phyloP scores from a whole-genome alignment of 345 rosid genomes.

The Gossypium longicalyx region DNA sequence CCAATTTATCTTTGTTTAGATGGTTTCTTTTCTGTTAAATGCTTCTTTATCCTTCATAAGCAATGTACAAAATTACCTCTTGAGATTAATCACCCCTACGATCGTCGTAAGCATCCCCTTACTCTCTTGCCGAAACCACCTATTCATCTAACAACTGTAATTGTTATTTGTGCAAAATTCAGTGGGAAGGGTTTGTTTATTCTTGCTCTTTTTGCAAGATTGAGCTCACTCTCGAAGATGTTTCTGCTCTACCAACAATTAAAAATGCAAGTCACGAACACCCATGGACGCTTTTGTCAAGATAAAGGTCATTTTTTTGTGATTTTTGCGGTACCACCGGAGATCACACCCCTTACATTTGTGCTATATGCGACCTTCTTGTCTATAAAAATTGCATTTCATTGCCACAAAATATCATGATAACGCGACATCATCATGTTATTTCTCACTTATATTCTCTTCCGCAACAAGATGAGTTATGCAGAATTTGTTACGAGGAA shows the following conservation, averaged over 20 bases:
- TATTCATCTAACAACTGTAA: background rate
- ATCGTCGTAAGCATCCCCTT: background rate
- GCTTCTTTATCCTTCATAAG: background rate
- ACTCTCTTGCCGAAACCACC: background rate
- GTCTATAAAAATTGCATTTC: background rate
- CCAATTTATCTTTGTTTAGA: background rate
- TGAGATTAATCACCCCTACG: background rate
- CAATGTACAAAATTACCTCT: background rate
- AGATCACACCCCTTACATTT: too few species aligned
- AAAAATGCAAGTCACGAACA: background rate
- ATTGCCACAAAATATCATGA: background rate
- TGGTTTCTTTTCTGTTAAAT: accelerated
- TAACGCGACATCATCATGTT: background rate
- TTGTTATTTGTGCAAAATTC: background rate
- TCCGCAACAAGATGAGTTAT: background rate
- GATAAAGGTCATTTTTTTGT: constrained; percentile 11
- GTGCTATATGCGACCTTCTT: too few species aligned
- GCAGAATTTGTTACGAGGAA: background rate
- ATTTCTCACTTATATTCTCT: background rate
- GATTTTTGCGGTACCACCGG: constrained; percentile 23
- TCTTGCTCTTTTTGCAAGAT: background rate
- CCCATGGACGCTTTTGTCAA: background rate
- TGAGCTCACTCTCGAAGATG: background rate
- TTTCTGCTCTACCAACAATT: accelerated
- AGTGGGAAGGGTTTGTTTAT: background rate